phyloP scores from a whole-genome alignment of 1,284 basidiomycete genomes.

The Golubevia pallescens region DNA sequence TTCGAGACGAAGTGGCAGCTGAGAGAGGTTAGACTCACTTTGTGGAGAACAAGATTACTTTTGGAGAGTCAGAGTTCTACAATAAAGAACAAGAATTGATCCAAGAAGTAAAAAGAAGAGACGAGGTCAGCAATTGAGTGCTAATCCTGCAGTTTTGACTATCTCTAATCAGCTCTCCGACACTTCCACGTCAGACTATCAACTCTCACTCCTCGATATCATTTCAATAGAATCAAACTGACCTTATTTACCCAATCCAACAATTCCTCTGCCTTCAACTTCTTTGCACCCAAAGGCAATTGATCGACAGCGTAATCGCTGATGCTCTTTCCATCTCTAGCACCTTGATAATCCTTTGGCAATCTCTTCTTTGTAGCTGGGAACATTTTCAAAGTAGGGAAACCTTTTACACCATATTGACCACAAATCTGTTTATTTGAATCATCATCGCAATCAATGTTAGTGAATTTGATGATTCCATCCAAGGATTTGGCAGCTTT shows the following conservation, averaged over 20 bases:
- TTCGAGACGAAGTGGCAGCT: too few relatives aligned
- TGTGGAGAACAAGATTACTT: constrained; percentile 54
- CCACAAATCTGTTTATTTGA: constrained; percentile 81
- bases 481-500: constrained; percentile 79
- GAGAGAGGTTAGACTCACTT: constrained; percentile 19
- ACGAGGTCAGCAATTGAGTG: too few relatives aligned
- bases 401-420: constrained; percentile 85
- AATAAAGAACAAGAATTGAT: too few relatives aligned
- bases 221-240: too few relatives aligned
- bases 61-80: constrained; percentile 21
- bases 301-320: constrained; percentile 45
- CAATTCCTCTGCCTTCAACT: constrained; percentile 42
- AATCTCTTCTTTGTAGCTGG: constrained; percentile 58
- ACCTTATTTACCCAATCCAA: constrained; percentile 20
- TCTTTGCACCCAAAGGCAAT: constrained; percentile 47
- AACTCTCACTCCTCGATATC: too few relatives aligned
- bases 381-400: constrained; percentile 84
- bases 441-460: constrained; percentile 87
- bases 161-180: too few relatives aligned
- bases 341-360: constrained; percentile 53
- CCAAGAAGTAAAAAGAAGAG: background rate
- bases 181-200: too few relatives aligned
- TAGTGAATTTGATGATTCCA: constrained; percentile 85
- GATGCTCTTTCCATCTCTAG: constrained; percentile 45
- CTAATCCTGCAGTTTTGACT: too few relatives aligned